phyloP scores from a whole-genome alignment of 2,329 filamentous ascomycete species.

The Macrophomina phaseolina region DNA sequence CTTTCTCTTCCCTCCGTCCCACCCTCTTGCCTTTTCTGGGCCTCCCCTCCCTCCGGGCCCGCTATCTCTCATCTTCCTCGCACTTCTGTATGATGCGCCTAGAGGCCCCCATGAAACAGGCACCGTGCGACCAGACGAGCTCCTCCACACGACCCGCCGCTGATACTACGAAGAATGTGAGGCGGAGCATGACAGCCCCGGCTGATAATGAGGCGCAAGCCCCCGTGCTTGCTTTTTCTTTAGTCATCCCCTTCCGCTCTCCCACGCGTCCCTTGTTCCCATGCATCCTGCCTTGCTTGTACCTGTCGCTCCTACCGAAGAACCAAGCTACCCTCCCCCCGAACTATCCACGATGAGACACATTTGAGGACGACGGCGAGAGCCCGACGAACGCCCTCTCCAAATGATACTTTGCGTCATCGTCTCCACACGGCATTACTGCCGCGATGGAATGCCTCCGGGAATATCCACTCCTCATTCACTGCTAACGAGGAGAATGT shows the following conservation, averaged over 20 bases:
- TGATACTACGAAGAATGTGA: conserved; percentile 10
- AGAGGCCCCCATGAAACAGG: conserved; percentile 16
- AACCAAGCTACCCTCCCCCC: neutral
- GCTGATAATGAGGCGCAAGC: conserved; percentile 14
- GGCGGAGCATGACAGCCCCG: conserved; percentile 23
- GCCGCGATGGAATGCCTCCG: neutral
- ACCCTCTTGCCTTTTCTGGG: neutral
- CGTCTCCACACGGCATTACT: neutral
- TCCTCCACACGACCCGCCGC: neutral
- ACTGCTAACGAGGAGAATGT: conserved; percentile 8
- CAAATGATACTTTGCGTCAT: conserved; percentile 13
- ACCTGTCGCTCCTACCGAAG: neutral
- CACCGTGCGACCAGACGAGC: conserved; percentile 5
- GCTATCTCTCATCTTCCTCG: neutral
- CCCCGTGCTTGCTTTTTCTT: neutral
- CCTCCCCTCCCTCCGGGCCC: neutral
- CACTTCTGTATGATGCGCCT: neutral
- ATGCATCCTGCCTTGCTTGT: neutral
- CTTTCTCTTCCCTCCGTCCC: neutral
- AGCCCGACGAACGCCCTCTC: neutral
- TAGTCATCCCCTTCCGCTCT: conserved; percentile 4
- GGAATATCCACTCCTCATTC: neutral
- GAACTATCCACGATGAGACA: conserved; percentile 15
- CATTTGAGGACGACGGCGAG: neutral
- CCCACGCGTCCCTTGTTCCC: neutral